Conservation (phyloP, 805 yeast species). For the Yamadazyma paraphyllophila region DNA sequence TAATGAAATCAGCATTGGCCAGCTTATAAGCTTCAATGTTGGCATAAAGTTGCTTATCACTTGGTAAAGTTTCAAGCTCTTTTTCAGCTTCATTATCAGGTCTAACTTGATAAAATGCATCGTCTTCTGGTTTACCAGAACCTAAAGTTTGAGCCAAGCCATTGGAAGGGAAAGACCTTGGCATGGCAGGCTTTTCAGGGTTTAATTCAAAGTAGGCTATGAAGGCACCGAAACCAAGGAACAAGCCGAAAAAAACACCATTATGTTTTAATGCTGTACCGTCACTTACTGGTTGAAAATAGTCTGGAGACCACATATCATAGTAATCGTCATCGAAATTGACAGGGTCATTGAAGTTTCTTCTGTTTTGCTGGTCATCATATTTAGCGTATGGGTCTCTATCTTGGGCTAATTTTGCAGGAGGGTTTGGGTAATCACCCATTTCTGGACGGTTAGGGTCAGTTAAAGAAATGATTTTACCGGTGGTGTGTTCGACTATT, state of each 20-base stretch:
- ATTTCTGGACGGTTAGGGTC: conserved; percentile 43
- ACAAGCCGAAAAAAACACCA: conserved; percentile 43
- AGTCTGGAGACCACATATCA: conserved; percentile 87
- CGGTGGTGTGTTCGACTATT: conserved; percentile 40
- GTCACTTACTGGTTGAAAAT: conserved; percentile 59
- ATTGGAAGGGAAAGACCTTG: conserved; percentile 69
- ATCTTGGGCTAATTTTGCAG: conserved; percentile 56
- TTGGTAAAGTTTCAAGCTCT: conserved; percentile 35
- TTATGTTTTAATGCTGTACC: conserved; percentile 59
- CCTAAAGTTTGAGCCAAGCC: conserved; percentile 79
- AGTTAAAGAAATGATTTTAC: conserved; percentile 37
- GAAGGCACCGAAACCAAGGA: conserved; percentile 44
- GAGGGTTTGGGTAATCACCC: conserved; percentile 64
- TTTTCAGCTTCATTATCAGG: conserved; percentile 39
- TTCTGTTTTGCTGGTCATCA: conserved; percentile 78
- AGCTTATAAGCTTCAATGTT: conserved; percentile 31
- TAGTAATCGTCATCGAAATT: conserved; percentile 69
- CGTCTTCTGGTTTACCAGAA: conserved; percentile 49
- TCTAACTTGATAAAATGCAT: conserved; percentile 40
- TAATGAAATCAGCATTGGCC: conserved; percentile 39
- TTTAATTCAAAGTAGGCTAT: conserved; percentile 47
- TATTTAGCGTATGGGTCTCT: conserved; percentile 71
- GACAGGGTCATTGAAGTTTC: conserved; percentile 72
- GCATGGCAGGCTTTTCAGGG: conserved; percentile 70
- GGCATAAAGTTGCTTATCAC: conserved; percentile 25